Evolutionary conservation across 1,284 basidiomycete genomes (phyloP).

Genomic region (Ceratobasidium sp.): DNA sequence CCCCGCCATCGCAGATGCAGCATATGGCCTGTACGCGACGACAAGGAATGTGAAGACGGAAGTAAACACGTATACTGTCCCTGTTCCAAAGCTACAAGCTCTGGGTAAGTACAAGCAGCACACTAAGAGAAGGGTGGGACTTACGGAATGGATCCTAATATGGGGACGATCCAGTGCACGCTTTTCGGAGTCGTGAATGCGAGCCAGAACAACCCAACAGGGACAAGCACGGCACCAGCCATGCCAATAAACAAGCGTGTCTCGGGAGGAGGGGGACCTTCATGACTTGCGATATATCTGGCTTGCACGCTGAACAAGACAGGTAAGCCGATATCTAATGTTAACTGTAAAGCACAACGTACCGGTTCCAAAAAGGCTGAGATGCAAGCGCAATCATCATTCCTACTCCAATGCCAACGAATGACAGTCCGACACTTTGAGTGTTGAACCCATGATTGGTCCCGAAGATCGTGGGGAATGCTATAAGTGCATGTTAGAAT

Average conservation of each 20-base stretch:
- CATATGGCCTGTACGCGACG: constrained; percentile 80
- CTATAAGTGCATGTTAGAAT: constrained; percentile 68
- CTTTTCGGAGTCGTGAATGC: constrained; percentile 77
- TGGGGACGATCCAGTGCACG: constrained; percentile 81
- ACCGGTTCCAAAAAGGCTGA: constrained; percentile 74
- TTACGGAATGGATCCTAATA: constrained; percentile 71
- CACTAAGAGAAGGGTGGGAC: constrained; percentile 55
- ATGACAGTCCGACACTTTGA: constrained; percentile 73
- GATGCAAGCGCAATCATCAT: constrained; percentile 68
- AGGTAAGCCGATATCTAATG: neutral
- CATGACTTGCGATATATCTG: constrained; percentile 36
- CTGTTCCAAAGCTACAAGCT: constrained; percentile 56
- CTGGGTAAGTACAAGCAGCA: constrained; percentile 1
- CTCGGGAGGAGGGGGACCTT: constrained; percentile 71
- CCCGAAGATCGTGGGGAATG: constrained; percentile 79
- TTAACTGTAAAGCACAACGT: neutral
- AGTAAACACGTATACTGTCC: constrained; percentile 71
- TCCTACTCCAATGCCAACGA: constrained; percentile 80
- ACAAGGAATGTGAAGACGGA: constrained; percentile 80
- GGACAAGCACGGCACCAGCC: constrained; percentile 75
- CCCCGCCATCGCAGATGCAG: constrained; percentile 81
- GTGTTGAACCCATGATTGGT: constrained; percentile 70
- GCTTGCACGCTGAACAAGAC: constrained; percentile 15
- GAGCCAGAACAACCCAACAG: constrained; percentile 77
- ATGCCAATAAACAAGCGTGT: constrained; percentile 75